Conservation (phyloP, 768 basidiomycete genomes). For the Tephrocybe rancida region DNA sequence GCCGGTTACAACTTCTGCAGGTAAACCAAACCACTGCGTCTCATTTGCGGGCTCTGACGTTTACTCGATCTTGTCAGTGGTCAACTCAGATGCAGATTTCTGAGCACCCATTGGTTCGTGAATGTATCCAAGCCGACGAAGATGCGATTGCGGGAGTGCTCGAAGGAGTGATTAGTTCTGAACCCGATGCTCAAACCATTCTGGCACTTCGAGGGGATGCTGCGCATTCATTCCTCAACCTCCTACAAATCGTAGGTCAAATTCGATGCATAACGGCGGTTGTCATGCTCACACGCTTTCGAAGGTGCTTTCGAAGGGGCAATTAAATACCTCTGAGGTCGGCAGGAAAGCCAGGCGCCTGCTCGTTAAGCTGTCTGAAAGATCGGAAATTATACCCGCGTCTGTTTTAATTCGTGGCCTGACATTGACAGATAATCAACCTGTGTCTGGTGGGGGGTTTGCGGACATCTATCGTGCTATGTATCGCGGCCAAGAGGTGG, state of each 20-base stretch:
- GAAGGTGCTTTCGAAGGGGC: constrained; percentile 17
- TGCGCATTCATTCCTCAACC: constrained; percentile 20
- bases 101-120: constrained; percentile 16
- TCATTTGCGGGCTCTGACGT: neutral
- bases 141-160: constrained; percentile 15
- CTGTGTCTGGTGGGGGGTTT: constrained; percentile 22
- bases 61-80: neutral
- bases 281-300: neutral
- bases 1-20: constrained; percentile 17
- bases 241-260: constrained; percentile 19
- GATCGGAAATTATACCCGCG: constrained; percentile 19
- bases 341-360: constrained; percentile 16
- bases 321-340: constrained; percentile 11
- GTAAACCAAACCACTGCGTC: neutral
- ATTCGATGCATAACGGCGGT: neutral
- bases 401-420: constrained; percentile 17
- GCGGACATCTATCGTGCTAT: constrained; percentile 19
- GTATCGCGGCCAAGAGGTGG: constrained; percentile 20
- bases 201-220: constrained; percentile 14
- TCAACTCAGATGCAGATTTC: constrained; percentile 16
- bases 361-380: constrained; percentile 20
- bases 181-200: constrained; percentile 10
- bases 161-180: constrained; percentile 16
- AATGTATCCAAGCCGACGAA: constrained; percentile 20
- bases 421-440: constrained; percentile 10